Evolutionary conservation across 2,329 filamentous ascomycete genomes (phyloP).

Genomic region (Diplodia scrobiculata): DNA sequence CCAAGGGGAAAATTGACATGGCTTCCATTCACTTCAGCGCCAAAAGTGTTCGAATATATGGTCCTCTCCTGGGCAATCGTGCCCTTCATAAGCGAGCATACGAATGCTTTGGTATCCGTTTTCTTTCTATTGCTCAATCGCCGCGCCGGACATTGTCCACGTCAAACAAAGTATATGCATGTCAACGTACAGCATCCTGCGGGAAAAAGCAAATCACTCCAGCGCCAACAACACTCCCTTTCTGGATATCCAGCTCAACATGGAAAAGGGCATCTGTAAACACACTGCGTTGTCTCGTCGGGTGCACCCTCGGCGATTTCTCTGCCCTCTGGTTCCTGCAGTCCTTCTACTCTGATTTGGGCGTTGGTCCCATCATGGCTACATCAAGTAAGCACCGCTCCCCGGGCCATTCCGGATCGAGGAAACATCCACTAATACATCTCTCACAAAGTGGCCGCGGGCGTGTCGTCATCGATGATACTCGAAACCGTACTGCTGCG

Average conservation of each 20-base stretch:
- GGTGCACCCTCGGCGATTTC: slow-evolving; percentile 61
- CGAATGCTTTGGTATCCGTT: background rate
- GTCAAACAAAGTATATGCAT: background rate
- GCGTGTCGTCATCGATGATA: slow-evolving; percentile 55
- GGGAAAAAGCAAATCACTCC: background rate
- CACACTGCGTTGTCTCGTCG: slow-evolving; percentile 58
- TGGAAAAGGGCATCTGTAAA: slow-evolving; percentile 59
- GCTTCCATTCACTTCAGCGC: background rate
- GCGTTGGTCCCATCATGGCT: slow-evolving; percentile 55
- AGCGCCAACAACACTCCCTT: slow-evolving; percentile 30
- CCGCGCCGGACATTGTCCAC: background rate
- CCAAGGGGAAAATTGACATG: background rate
- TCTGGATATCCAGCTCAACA: slow-evolving; percentile 44
- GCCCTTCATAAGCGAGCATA: background rate
- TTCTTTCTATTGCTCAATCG: background rate
- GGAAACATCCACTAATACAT: background rate
- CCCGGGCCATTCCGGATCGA: background rate
- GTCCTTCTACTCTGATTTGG: slow-evolving; percentile 51
- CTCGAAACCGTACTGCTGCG: slow-evolving; percentile 58
- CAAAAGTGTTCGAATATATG: background rate
- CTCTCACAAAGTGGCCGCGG: slow-evolving; percentile 52
- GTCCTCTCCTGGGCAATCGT: background rate
- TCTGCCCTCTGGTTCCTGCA: slow-evolving; percentile 60
- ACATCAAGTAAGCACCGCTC: slow-evolving; percentile 46
- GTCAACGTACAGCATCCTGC: background rate